phyloP scores from a whole-genome alignment of 768 basidiomycete genomes.

The Calocera cornea region DNA sequence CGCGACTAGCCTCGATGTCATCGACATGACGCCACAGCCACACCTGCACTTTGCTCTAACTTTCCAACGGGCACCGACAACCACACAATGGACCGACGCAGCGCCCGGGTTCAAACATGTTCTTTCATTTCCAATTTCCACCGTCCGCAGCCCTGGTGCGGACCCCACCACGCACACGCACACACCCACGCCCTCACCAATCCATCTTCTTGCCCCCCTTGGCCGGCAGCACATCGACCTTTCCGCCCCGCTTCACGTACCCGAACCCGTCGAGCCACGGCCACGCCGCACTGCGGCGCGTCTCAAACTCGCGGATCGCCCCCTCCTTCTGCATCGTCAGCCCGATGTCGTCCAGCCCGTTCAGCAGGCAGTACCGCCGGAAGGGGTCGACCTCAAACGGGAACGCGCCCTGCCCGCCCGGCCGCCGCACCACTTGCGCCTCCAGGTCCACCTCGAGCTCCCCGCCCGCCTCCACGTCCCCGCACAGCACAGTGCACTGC shows the following conservation, averaged over 20 bases:
- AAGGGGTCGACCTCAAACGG: constrained; percentile 76
- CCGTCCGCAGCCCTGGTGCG: neutral
- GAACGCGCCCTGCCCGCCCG: constrained; percentile 56
- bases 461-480: constrained; percentile 60
- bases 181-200: constrained; percentile 19
- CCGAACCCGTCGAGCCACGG: constrained; percentile 97
- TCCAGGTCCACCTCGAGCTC: constrained; percentile 78
- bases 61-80: too few relatives aligned
- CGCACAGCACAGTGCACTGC: constrained; percentile 55
- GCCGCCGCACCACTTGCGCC: constrained; percentile 53
- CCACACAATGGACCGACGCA: too few relatives aligned
- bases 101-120: too few relatives aligned
- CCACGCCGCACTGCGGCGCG: constrained; percentile 61
- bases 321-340: constrained; percentile 72
- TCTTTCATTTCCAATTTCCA: too few relatives aligned
- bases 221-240: constrained; percentile 22
- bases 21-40: too few relatives aligned
- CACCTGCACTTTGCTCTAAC: too few relatives aligned
- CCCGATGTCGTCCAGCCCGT: constrained; percentile 93
- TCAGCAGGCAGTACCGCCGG: constrained; percentile 83
- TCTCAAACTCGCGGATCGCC: constrained; percentile 69
- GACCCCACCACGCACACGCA: neutral
- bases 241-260: constrained; percentile 48
- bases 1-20: too few relatives aligned
- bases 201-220: constrained; percentile 24